These are phyloP conservation scores for Penstemon barbatus DNA, from an alignment of 257 asterid species.

Conservation along the genomic window DNA sequence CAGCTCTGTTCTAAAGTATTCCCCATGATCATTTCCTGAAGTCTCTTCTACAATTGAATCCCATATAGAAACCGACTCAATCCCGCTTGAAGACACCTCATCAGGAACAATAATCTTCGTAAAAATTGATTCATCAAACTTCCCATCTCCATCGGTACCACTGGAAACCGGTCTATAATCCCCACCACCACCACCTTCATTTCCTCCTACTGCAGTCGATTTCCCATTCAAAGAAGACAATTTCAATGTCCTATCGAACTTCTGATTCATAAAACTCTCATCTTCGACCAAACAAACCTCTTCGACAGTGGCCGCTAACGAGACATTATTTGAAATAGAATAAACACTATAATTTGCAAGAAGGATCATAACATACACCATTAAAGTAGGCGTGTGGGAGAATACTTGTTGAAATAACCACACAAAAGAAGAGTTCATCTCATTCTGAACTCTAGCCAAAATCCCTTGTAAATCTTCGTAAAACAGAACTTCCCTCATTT, in stretches of 20 bases:
- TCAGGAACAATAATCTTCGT: conserved; percentile 38
- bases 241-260: conserved; percentile 48
- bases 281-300: conserved; percentile 22
- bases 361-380: conserved; percentile 92
- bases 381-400: conserved; percentile 85
- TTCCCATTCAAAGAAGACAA: conserved; percentile 59
- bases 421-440: conserved; percentile 85
- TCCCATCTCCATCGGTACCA: conserved; percentile 84
- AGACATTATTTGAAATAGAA: conserved; percentile 59
- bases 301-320: conserved; percentile 48
- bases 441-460: conserved; percentile 69
- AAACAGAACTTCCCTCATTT: conserved; percentile 67
- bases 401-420: conserved; percentile 97
- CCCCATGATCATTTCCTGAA: conserved; percentile 39
- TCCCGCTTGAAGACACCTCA: conserved; percentile 42
- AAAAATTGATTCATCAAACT: conserved; percentile 29
- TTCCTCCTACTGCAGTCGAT: conserved; percentile 58
- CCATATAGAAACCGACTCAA: conserved; percentile 70
- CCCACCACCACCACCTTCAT: conserved; percentile 64
- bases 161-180: conserved; percentile 48
- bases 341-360: conserved; percentile 87
- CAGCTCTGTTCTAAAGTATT: conserved; percentile 56
- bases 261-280: conserved; percentile 21
- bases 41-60: conserved; percentile 71
- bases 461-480: conserved; percentile 88